These are phyloP conservation scores for Candida anutae DNA, from an alignment of 1,139 yeast genomes.

Conservation along the genomic window DNA sequence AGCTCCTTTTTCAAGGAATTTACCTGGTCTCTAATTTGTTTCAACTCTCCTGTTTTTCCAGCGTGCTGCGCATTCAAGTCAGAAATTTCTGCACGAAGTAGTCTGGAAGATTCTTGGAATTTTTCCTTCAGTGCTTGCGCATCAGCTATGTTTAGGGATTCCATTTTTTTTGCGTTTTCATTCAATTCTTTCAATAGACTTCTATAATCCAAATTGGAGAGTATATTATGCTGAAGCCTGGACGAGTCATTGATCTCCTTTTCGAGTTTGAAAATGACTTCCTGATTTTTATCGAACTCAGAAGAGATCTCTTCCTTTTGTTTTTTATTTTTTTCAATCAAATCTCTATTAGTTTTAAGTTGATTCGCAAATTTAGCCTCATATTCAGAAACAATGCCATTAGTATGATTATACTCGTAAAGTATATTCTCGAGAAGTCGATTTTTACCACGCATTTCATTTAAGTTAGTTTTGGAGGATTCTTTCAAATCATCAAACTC, in stretches of 20 bases:
- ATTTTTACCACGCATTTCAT: not conserved
- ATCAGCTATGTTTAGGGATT: conserved; percentile 37
- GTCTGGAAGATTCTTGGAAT: conserved; percentile 53
- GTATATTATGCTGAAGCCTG: conserved; percentile 27
- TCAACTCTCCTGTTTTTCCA: conserved; percentile 75
- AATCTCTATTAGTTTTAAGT: not conserved
- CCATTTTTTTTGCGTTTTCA: conserved; percentile 20
- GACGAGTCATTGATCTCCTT: conserved; percentile 28
- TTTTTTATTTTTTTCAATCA: not conserved
- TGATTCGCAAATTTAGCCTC: not conserved
- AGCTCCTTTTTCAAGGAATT: conserved; percentile 50
- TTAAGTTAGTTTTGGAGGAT: not conserved
- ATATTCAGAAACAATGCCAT: not conserved
- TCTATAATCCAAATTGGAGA: conserved; percentile 34
- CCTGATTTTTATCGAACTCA: conserved; percentile 19
- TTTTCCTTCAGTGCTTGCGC: conserved; percentile 60
- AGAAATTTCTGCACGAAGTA: conserved; percentile 49
- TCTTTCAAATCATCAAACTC: not conserved
- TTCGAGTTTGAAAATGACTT: conserved; percentile 17
- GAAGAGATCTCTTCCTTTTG: conserved; percentile 16
- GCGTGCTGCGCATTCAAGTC: conserved; percentile 62
- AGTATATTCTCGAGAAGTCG: not conserved
- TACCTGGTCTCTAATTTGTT: conserved; percentile 74
- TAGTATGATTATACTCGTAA: not conserved
- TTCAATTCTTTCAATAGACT: conserved; percentile 21